Base-by-base conservation (phyloP, 441 rosid species). In the Metrosideros polymorpha region DNA sequence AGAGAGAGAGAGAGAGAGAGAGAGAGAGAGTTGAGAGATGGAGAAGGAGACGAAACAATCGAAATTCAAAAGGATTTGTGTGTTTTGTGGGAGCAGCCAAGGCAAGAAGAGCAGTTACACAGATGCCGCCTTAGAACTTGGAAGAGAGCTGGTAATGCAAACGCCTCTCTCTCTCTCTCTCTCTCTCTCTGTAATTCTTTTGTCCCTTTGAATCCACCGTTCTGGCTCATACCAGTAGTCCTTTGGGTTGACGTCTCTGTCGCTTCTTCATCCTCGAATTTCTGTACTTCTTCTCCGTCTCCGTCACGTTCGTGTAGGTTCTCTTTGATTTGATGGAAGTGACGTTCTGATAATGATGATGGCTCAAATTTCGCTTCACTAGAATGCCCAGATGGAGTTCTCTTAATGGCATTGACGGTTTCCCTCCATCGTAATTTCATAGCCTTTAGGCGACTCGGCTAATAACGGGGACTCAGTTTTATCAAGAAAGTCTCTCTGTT, bases 41-140 rank as follows among this genome's bases (percentile, higher is more conserved):
- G 91, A 92, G 2, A 90, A 24, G 51, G 95, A 93, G 77, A 87
- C 90, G 87, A 91, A 89, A 79, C 88, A 76, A 88, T 92, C 95
- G 22, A 93, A 90, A 88, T 97, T 97, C 94, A 94, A 92, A 85
- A 97, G 93, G 89, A 92, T 97, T 86, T 97, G 99, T 89, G 99
- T 97, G 86, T 97, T 97, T 82, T 97, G 99, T 90, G 98, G 99
- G 43, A 97, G 98, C 83, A 97, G 98, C 87, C 91, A 95, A n/a
- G 99, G 99, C 29, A 97, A 96, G 86, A 97, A 96, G 86, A 88
- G 86, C 88, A 93, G 92, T 76, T 97, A 97, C 87, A 94, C 85
- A 86, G 99, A 97, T 89, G 95, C 99, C 88, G 94, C 99, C 54
- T 90, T 97, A 83, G 97, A 97, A 71, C 99, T 97, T 18, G 98